Conservation (phyloP, 345 rosid genomes). For the Chamaenerion angustifolium region DNA sequence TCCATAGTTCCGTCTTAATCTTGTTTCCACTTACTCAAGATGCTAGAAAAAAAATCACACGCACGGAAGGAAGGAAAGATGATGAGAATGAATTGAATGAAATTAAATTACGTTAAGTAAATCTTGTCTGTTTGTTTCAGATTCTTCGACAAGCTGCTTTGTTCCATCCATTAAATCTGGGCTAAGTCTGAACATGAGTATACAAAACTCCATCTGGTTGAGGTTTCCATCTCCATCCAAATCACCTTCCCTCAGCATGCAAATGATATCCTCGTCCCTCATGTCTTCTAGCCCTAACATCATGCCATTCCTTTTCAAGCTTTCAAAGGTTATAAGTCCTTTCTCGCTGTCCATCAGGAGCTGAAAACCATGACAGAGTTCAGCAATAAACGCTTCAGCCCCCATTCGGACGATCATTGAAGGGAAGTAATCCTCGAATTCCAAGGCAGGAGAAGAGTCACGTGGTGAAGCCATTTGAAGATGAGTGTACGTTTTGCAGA, state of each 20-base stretch:
- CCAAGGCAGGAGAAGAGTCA: constrained; percentile 6
- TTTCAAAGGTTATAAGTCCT: constrained; percentile 52
- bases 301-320: constrained; percentile 46
- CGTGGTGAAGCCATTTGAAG: not conserved
- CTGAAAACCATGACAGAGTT: constrained; percentile 46
- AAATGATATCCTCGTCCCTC: constrained; percentile 41
- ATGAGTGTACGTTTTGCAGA: too few relatives aligned
- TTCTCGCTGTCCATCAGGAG: constrained; percentile 44
- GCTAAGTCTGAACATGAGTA: constrained; percentile 54
- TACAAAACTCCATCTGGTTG: constrained; percentile 51
- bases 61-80: too few relatives aligned
- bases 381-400: constrained; percentile 36
- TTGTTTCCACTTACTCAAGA: too few relatives aligned
- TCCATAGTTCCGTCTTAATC: too few relatives aligned
- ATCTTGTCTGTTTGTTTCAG: not conserved
- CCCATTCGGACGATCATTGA: constrained; percentile 42
- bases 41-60: too few relatives aligned
- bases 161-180: constrained; percentile 36
- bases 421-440: constrained; percentile 47
- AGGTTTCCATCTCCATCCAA: constrained; percentile 58
- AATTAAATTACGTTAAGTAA: not conserved
- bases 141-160: constrained; percentile 14
- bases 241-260: constrained; percentile 58
- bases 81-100: not conserved
- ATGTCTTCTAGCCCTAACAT: constrained; percentile 37